Conservation (phyloP, 2,329 filamentous ascomycete species). For the Alternaria ventricosa region DNA sequence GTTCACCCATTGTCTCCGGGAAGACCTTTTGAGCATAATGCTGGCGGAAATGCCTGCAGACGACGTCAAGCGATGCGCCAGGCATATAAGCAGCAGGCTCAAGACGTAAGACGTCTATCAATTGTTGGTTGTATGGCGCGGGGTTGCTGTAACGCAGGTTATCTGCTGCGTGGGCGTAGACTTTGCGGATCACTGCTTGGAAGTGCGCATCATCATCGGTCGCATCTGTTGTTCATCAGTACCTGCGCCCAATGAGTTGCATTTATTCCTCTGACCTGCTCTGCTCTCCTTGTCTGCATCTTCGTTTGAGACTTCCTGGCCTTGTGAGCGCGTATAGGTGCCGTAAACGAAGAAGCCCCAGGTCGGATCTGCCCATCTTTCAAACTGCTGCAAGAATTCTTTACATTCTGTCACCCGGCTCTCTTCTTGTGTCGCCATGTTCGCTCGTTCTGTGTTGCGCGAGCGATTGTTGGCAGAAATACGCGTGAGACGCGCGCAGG, state of each 20-base stretch:
- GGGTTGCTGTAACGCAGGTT: conserved; percentile 3
- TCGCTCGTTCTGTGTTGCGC: neutral
- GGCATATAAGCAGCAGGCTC: conserved; percentile 5
- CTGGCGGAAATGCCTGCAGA: conserved; percentile 11
- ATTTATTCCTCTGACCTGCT: neutral
- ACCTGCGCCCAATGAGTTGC: neutral
- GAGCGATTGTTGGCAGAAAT: neutral
- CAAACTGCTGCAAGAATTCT: neutral
- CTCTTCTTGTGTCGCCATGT: neutral
- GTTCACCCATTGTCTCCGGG: neutral
- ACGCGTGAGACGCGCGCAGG: neutral
- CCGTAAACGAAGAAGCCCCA: conserved; percentile 10
- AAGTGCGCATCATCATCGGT: neutral
- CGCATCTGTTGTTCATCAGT: neutral
- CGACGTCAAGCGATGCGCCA: conserved; percentile 7
- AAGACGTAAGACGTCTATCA: conserved; percentile 8
- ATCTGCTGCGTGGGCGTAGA: conserved; percentile 6
- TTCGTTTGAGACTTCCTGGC: neutral
- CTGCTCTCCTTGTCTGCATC: neutral
- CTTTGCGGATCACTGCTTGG: conserved; percentile 4
- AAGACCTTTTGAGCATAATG: neutral
- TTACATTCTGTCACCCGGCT: neutral
- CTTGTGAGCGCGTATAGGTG: conserved; percentile 3
- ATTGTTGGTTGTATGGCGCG: conserved; percentile 9
- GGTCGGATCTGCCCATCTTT: neutral